phyloP scores from a whole-genome alignment of 495 filamentous ascomycete genomes.

The Neurospora sp. region DNA sequence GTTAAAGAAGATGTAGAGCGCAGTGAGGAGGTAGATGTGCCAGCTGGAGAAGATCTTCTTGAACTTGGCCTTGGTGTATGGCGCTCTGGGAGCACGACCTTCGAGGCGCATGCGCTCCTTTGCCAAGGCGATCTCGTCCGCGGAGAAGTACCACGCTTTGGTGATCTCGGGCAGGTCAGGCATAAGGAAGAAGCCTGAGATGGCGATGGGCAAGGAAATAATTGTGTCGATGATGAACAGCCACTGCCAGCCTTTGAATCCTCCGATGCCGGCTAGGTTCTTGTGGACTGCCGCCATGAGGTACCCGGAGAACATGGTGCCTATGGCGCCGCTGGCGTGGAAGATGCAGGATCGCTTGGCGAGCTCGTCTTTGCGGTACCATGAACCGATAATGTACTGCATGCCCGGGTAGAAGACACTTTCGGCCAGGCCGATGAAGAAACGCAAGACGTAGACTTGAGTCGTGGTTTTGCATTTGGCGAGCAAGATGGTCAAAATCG shows the following conservation, averaged over 20 bases:
- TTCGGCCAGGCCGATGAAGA: conserved; percentile 47
- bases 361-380: conserved; percentile 46
- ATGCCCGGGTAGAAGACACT: conserved; percentile 36
- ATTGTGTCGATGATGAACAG: conserved; percentile 41
- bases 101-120: conserved; percentile 35
- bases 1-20: conserved; percentile 31
- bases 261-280: conserved; percentile 40
- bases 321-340: conserved; percentile 43
- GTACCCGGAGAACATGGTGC: conserved; percentile 48
- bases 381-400: conserved; percentile 39
- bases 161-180: conserved; percentile 53
- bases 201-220: conserved; percentile 36
- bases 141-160: conserved; percentile 38
- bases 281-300: conserved; percentile 45
- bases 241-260: conserved; percentile 39
- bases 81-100: conserved; percentile 27
- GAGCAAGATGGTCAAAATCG: conserved; percentile 39
- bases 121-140: conserved; percentile 28
- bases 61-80: conserved; percentile 29
- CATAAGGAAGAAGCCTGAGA: conserved; percentile 48
- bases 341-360: conserved; percentile 56
- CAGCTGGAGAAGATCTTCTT: conserved; percentile 32
- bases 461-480: conserved; percentile 35
- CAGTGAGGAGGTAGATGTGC: conserved; percentile 30
- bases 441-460: conserved; percentile 46